Percentiles rank a stretch among this genome's conserved stretches.
Conservation (phyloP, 2,329 filamentous ascomycete genomes). For the Knufia petricola region DNA sequence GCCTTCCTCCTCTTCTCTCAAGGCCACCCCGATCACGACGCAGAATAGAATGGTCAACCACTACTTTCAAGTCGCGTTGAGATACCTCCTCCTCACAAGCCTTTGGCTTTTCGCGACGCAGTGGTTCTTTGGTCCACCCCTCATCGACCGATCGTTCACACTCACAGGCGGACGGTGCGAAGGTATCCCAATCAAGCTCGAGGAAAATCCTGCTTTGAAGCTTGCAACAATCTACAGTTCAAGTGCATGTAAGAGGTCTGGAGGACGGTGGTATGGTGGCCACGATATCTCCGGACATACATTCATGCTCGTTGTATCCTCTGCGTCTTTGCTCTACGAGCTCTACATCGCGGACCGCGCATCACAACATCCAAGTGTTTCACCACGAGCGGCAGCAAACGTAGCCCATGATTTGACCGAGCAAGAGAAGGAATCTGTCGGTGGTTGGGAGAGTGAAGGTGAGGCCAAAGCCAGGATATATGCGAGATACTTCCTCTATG, state of each 20-base stretch:
- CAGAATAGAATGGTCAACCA: slow-evolving; percentile 13
- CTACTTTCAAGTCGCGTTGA: slow-evolving; percentile 47
- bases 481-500: slow-evolving; percentile 40
- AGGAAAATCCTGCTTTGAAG: slow-evolving; percentile 26
- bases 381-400: slow-evolving; percentile 36
- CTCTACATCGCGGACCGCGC: slow-evolving; percentile 57
- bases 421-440: slow-evolving; percentile 28
- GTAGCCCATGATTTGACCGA: slow-evolving; percentile 35
- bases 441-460: slow-evolving; percentile 29
- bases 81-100: slow-evolving; percentile 63
- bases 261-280: slow-evolving; percentile 81
- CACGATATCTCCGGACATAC: slow-evolving; percentile 96
- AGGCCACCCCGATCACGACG: background rate
- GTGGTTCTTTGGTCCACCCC: slow-evolving; percentile 86
- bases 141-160: slow-evolving; percentile 85
- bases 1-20: slow-evolving; percentile 10
- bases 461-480: slow-evolving; percentile 48
- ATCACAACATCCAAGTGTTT: slow-evolving; percentile 20
- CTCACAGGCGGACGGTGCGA: slow-evolving; percentile 81
- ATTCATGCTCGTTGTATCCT: slow-evolving; percentile 80
- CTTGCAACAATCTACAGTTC: slow-evolving; percentile 52
- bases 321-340: slow-evolving; percentile 72
- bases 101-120: slow-evolving; percentile 86
- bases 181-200: slow-evolving; percentile 16
- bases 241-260: slow-evolving; percentile 67